Base-by-base conservation (phyloP, 108 stramenopile species). In the Aureococcus anophagefferens region DNA sequence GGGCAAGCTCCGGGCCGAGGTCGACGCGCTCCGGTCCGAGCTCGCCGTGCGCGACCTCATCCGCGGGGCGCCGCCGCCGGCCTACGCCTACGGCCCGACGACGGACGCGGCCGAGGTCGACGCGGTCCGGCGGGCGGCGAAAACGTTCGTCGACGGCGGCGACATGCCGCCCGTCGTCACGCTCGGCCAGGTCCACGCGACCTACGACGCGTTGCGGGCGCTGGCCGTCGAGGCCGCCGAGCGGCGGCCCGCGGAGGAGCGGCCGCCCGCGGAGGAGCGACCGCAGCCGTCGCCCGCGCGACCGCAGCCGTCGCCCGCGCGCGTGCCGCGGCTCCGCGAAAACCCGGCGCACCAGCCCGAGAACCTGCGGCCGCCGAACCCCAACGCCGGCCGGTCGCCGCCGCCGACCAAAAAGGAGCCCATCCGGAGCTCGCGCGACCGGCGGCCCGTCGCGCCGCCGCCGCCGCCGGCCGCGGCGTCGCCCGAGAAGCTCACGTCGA, bases 21-120 rank as follows among this genome's bases (percentile, higher is more conserved):
- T 79, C 25, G 67, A 44, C 62, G 21, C n/a, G 33, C 66, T 79
- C 4, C 64, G 67, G 17, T 32, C 36, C 31, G 80, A 81, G 64
- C 74, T 81, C 16, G 76, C 77, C 13, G 44, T 75, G 18, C 69
- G 69, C 28, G 78, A 75, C 63, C 7, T 75, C 30, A 62, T 75
- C 28, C 7, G 25, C 32, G 46, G 74, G 3, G 3, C 15, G 36
- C 51, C 51, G 51, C 51, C 14, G 51, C 51, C 51, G 51, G 51
- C 14, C 51, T 59, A 59, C 51, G 51, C 51, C 51, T 59, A 59
- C 51, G 51, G 51, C 21, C 51, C 21, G 21, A 5, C 13, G 40
- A 44, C 40, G 40, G 40, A 44, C 40, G 40, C 40, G 9, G 40
- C 5, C 40, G 40, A 44, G 40, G 40, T 44, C 40, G 9, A 71